phyloP scores from a whole-genome alignment of 2,329 filamentous ascomycete species.

The Fusarium sp. region DNA sequence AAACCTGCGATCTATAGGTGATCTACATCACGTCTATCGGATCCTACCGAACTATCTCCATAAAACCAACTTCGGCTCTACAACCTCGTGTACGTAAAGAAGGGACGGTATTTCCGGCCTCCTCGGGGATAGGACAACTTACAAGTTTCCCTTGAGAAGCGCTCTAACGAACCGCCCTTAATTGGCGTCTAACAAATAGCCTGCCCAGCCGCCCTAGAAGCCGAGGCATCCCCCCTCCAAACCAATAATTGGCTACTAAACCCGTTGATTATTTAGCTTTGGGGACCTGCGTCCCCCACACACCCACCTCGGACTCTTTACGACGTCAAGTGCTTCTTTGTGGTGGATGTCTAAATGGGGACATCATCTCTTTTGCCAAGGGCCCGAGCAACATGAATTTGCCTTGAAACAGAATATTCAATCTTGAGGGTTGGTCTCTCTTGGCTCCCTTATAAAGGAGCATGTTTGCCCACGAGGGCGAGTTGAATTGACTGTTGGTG shows the following conservation, averaged over 20 bases:
- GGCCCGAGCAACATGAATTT: constrained; percentile 14
- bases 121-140: neutral
- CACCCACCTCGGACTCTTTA: constrained; percentile 6
- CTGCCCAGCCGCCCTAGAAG: constrained; percentile 2
- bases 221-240: constrained; percentile 17
- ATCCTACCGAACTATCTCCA: constrained; percentile 13
- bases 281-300: constrained; percentile 33
- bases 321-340: constrained; percentile 26
- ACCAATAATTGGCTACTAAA: constrained; percentile 35
- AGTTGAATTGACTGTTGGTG: constrained; percentile 10
- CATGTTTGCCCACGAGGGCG: constrained; percentile 18
- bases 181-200: constrained; percentile 18
- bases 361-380: constrained; percentile 34
- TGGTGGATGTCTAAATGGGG: constrained; percentile 16
- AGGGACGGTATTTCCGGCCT: constrained; percentile 6
- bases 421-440: constrained; percentile 35
- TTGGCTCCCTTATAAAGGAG: constrained; percentile 42
- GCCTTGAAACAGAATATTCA: constrained; percentile 31
- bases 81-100: neutral
- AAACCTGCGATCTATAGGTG: constrained; percentile 16
- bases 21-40: constrained; percentile 31
- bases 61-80: neutral
- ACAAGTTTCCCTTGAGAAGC: constrained; percentile 18
- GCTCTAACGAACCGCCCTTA: constrained; percentile 18
- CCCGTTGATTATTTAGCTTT: constrained; percentile 21